A percentile compares a stretch with the other conserved stretches of the same genome.
Evolutionary conservation across 2,329 filamentous ascomycete genomes (phyloP).

Genomic region (Fusarium pseudocircinatum): DNA sequence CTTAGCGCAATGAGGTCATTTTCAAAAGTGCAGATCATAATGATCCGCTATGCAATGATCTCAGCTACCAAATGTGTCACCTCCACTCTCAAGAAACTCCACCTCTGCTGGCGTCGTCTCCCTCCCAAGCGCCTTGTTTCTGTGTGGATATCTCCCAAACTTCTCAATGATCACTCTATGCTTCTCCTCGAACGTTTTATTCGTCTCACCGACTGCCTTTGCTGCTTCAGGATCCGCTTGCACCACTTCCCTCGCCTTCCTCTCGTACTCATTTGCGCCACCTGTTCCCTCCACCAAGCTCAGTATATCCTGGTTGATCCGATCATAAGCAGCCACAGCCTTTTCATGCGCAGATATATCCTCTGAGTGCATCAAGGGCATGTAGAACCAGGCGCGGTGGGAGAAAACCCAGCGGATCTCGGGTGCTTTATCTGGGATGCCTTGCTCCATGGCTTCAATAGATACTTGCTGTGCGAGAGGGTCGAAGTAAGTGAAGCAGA

Average conservation of each 20-base stretch:
- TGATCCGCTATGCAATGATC: neutral
- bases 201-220: slow-evolving; percentile 33
- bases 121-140: slow-evolving; percentile 62
- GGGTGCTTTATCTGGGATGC: slow-evolving; percentile 42
- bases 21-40: neutral
- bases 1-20: neutral
- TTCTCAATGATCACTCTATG: slow-evolving; percentile 61
- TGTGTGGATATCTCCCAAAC: slow-evolving; percentile 69
- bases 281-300: slow-evolving; percentile 42
- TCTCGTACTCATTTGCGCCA: slow-evolving; percentile 38
- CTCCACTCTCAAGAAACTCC: slow-evolving; percentile 58
- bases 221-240: slow-evolving; percentile 41
- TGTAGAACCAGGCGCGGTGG: slow-evolving; percentile 65
- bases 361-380: slow-evolving; percentile 70
- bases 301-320: slow-evolving; percentile 48
- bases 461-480: slow-evolving; percentile 60
- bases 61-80: slow-evolving; percentile 50
- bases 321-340: slow-evolving; percentile 45
- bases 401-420: slow-evolving; percentile 48
- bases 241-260: slow-evolving; percentile 42
- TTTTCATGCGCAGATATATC: slow-evolving; percentile 55
- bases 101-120: slow-evolving; percentile 59
- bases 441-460: slow-evolving; percentile 46
- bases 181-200: slow-evolving; percentile 51
- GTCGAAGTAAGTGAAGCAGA: slow-evolving; percentile 66